Evolutionary conservation across 2,329 filamentous ascomycete species (phyloP), one percentile per base, ranked within the genome.

Genomic region (Podosphaera aphanis): DNA sequence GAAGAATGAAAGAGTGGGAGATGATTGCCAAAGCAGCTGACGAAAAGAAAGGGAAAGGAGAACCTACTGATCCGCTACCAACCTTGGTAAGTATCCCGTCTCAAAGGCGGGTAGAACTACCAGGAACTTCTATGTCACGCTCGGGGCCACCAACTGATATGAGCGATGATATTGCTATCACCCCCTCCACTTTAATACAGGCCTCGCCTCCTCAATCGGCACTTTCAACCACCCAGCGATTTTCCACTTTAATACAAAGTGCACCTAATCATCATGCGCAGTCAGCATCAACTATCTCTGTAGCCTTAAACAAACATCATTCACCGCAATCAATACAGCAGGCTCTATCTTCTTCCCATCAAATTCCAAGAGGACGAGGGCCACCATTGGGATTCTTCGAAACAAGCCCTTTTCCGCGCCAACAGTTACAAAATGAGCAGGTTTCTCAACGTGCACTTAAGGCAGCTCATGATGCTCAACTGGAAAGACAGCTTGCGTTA

Each of bases 21-120:
- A 60, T 60, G 5, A 67, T 79, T 48, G 72, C 74, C 1, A 63
- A 63, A 44, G 73, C 77, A 40, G 74, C 77, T 15, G 73, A 80
- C 50, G 63, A 60, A 21, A 74, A 72, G 59, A 65, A 64, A 45
- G 51, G 56, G 7, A 62, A 69, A 45, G 73, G 73, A 40, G 74
- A 79, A 59, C 69, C 69, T 53, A 63, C 69, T 45, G 75, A 74
- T 1, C 66, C 70, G 19, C 70, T 74, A 31, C 76, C 77, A 6
- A 63, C 65, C n/a, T 71, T 71, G 20, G 68, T 68, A 5, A 63
- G 66, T 16, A 62, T 62, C 29, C 66, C 69, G 19, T 68, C 71
- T 51, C 65, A 65, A 56, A 63, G 66, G 43, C 69, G 67, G 56
- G 73, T 71, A 60, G 63, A 58, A 53, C 65, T 58, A 46, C 55